phyloP scores from a whole-genome alignment of 768 basidiomycete species.

The Lenzites betulinus region DNA sequence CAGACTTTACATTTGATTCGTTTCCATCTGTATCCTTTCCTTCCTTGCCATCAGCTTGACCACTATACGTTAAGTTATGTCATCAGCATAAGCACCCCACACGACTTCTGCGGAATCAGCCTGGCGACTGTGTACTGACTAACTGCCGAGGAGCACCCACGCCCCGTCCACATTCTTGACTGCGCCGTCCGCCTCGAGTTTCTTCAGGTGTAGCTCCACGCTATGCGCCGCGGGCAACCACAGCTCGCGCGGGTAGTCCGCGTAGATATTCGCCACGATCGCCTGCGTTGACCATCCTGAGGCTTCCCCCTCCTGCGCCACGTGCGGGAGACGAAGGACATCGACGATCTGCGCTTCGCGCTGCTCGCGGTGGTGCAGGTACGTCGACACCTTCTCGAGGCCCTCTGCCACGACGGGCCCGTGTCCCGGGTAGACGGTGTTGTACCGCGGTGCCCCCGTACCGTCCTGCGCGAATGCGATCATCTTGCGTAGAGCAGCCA shows the following conservation, averaged over 20 bases:
- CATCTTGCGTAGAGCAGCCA: slow-evolving; percentile 63
- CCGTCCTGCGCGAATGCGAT: slow-evolving; percentile 34
- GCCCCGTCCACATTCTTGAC: slow-evolving; percentile 37
- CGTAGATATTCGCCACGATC: slow-evolving; percentile 68
- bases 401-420: slow-evolving; percentile 77
- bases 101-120: neutral
- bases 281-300: slow-evolving; percentile 62
- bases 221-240: slow-evolving; percentile 74
- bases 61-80: slow-evolving; percentile 10
- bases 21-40: neutral
- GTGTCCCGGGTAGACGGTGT: slow-evolving; percentile 82
- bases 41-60: slow-evolving; percentile 4
- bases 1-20: slow-evolving; percentile 14
- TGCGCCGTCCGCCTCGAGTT: slow-evolving; percentile 65
- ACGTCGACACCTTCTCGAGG: slow-evolving; percentile 58
- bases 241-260: slow-evolving; percentile 66
- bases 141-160: slow-evolving; percentile 16
- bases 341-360: slow-evolving; percentile 78
- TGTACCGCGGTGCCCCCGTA: slow-evolving; percentile 41
- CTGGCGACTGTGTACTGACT: neutral
- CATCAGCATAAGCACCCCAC: slow-evolving; percentile 6
- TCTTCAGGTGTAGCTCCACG: slow-evolving; percentile 70
- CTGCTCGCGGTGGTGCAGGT: slow-evolving; percentile 79
- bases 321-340: slow-evolving; percentile 43
- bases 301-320: slow-evolving; percentile 22